A percentile compares a stretch with the other conserved stretches of the same genome.
phyloP scores from a whole-genome alignment of 305 asterid genomes.

The Fraxinus platypoda region DNA sequence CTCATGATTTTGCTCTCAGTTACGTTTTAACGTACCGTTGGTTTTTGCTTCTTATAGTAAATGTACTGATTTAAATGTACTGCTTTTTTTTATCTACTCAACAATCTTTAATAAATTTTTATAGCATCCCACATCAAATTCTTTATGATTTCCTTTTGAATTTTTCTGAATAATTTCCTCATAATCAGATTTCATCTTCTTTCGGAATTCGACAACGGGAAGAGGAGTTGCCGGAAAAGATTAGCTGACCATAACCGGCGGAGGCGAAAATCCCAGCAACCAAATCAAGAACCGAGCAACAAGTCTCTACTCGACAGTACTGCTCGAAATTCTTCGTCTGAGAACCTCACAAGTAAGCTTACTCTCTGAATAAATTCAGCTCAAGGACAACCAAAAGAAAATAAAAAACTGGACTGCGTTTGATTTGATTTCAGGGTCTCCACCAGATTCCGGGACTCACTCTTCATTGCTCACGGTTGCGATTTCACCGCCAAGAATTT shows the following conservation, averaged over 20 bases:
- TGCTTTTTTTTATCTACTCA: background rate
- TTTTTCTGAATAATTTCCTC: background rate
- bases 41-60: slow-evolving; percentile 46
- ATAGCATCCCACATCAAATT: background rate
- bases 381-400: background rate
- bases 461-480: background rate
- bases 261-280: slow-evolving; percentile 68
- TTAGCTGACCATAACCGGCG: slow-evolving; percentile 92
- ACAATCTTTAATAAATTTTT: background rate
- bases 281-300: slow-evolving; percentile 44
- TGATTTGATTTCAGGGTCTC: background rate
- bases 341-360: slow-evolving; percentile 44
- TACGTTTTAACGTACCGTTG: slow-evolving; percentile 32
- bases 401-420: background rate
- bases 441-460: background rate
- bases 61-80: background rate
- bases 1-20: slow-evolving; percentile 29
- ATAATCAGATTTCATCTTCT: slow-evolving; percentile 70
- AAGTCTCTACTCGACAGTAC: slow-evolving; percentile 40
- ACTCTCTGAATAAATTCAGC: background rate
- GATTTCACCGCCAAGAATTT: slow-evolving; percentile 48
- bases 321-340: slow-evolving; percentile 51
- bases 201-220: slow-evolving; percentile 86
- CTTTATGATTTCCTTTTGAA: background rate
- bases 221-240: slow-evolving; percentile 88